Base-by-base conservation (phyloP, 495 filamentous ascomycete species). In the Talaromyces liani region DNA sequence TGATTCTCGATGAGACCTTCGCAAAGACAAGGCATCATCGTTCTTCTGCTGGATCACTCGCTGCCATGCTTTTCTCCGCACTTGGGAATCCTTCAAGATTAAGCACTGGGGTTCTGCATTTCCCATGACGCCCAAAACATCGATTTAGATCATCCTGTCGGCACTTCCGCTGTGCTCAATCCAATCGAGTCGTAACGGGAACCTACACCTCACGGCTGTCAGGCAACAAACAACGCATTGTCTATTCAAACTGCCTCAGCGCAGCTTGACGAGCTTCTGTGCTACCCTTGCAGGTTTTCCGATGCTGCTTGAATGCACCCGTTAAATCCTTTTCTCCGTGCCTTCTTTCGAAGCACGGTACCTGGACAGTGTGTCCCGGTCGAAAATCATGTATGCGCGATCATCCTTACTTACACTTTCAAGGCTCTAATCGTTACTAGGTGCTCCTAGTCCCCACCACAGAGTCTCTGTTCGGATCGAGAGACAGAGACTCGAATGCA, bases 301-400 rank as follows among this genome's bases (percentile, higher is more conserved):
- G 77, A 74, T 68, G 78, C 69, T 76, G 77, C 75, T 80, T 91
- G 93, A 91, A 97, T 98, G 93, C 93, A 93, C 87, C 91, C 94
- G 80, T 86, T 98, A 88, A 99, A 98, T 78, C 94, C 95, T 72
- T 97, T 96, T 77, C 85, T 99, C 72, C 87, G 90, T 82, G 91
- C 95, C 80, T 97, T 98, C 89, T 96, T 97, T 84, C 90, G 91
- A 80, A 97, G 91, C 83, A 85, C 90, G 73, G 84, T 97, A 69
- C 92, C 91, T 63, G 80, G 90, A 72, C 95, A 97, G 86, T 98
- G 95, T 82, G 84, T 88, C 70, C 94, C 93, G 56, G 84, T 92
- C 63, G 88, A 94, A 74, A 90, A 93, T 73, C 91, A 98, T 82
- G 90, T 91, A 80, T 67, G 83, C 71, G 39, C 57, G 53, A 31